phyloP scores from a whole-genome alignment of 2,329 filamentous ascomycete genomes.

The Cercospora sp. region DNA sequence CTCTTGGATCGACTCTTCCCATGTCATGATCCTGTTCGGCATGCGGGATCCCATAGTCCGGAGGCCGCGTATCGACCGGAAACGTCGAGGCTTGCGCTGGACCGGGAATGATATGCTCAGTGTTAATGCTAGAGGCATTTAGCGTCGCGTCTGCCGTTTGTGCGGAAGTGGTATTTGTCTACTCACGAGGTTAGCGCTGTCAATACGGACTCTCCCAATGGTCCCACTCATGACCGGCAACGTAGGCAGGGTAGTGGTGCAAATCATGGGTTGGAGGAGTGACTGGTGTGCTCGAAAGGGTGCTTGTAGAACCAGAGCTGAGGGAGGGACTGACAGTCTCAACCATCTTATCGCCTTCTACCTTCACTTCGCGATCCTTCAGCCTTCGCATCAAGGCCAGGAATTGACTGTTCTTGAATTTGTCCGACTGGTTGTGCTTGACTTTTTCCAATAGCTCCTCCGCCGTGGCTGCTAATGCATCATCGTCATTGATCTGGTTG shows the following conservation, averaged over 20 bases:
- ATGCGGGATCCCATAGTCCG: constrained; percentile 30
- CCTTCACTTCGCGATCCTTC: constrained; percentile 68
- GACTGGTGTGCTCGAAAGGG: constrained; percentile 19
- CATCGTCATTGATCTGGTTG: constrained; percentile 48
- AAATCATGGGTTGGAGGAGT: constrained; percentile 19
- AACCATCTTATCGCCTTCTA: constrained; percentile 69
- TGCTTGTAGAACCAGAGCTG: constrained; percentile 22
- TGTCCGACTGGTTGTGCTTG: constrained; percentile 65
- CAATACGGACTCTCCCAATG: constrained; percentile 39
- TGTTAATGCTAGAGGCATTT: constrained; percentile 30
- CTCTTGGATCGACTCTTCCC: constrained; percentile 30
- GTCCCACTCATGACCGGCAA: constrained; percentile 34
- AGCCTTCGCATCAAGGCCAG: constrained; percentile 74
- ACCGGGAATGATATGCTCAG: constrained; percentile 28
- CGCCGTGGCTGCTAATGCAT: constrained; percentile 72
- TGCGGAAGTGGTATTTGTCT: constrained; percentile 29
- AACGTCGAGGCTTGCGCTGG: constrained; percentile 30
- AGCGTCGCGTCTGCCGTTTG: constrained; percentile 31
- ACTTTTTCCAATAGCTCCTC: constrained; percentile 69
- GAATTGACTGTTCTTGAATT: constrained; percentile 78
- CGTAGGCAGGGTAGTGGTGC: constrained; percentile 23
- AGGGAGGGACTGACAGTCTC: constrained; percentile 45
- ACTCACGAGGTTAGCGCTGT: constrained; percentile 35
- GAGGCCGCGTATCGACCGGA: constrained; percentile 30
- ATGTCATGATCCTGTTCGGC: constrained; percentile 34